Percentiles rank a stretch among this genome's conserved stretches.
phyloP scores from a whole-genome alignment of 495 filamentous ascomycete genomes.

The Aspergillus bridgeri region DNA sequence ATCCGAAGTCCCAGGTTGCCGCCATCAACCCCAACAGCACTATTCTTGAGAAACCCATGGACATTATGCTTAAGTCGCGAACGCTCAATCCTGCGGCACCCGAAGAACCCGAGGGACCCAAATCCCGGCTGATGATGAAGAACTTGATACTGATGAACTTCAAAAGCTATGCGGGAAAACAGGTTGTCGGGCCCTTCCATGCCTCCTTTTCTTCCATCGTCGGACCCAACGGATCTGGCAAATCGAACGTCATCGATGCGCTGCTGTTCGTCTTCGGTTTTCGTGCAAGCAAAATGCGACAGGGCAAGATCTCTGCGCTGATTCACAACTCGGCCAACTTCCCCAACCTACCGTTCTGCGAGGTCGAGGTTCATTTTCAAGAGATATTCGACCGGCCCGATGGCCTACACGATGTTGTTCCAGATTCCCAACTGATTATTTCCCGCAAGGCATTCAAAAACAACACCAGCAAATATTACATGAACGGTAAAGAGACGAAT shows the following conservation, averaged over 20 bases:
- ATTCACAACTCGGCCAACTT: conserved; percentile 92
- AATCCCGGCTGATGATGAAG: conserved; percentile 84
- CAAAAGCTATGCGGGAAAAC: conserved; percentile 95
- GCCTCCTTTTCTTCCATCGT: conserved; percentile 98
- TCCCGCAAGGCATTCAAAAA: conserved; percentile 96
- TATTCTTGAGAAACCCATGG: conserved; percentile 83
- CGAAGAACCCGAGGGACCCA: conserved; percentile 69
- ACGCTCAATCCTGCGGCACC: conserved; percentile 60
- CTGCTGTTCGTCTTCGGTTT: conserved; percentile 98
- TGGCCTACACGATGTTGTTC: conserved; percentile 69
- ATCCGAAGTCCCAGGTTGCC: conserved; percentile 48
- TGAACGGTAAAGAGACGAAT: conserved; percentile 81
- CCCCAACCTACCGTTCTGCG: conserved; percentile 82
- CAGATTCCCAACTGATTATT: conserved; percentile 78
- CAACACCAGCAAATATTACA: conserved; percentile 96
- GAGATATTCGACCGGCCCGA: conserved; percentile 85
- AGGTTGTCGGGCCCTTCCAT: conserved; percentile 96
- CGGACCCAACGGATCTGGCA: conserved; percentile 95
- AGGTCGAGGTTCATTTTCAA: conserved; percentile 93
- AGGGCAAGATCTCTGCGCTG: conserved; percentile 95
- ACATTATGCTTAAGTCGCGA: conserved; percentile 87
- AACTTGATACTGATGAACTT: conserved; percentile 90
- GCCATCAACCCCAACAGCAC: conserved; percentile 71
- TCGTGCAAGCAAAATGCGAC: conserved; percentile 97
- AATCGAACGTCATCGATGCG: conserved; percentile 98